These are phyloP conservation scores for Lepidium didymum DNA, from an alignment of 345 rosid genomes.

Conservation along the genomic window DNA sequence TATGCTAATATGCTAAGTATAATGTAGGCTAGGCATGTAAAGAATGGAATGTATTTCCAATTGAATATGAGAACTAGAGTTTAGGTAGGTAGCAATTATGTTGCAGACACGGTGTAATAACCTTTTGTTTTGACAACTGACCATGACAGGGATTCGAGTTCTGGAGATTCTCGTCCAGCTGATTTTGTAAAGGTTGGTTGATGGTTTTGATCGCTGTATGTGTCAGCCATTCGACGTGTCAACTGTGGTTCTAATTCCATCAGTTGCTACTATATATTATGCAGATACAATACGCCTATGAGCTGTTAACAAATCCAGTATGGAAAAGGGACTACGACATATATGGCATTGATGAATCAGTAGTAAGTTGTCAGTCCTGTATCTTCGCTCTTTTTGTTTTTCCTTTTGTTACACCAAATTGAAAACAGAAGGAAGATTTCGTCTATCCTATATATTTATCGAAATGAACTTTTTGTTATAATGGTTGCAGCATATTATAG, in stretches of 20 bases:
- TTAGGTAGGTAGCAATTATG: not conserved
- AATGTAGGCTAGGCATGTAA: not conserved
- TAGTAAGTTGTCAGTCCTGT: slow-evolving; percentile 42
- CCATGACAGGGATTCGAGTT: slow-evolving; percentile 52
- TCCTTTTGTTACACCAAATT: not conserved
- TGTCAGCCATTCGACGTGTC: not conserved
- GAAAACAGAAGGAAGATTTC: not conserved
- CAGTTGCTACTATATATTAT: not conserved
- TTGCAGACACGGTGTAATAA: not conserved
- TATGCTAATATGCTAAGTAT: not conserved
- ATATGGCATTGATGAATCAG: slow-evolving; percentile 71
- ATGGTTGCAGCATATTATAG: slow-evolving; percentile 49
- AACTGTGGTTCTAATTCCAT: not conserved
- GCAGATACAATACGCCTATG: slow-evolving; percentile 82
- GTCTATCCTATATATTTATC: not conserved
- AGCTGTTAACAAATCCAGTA: slow-evolving; percentile 55
- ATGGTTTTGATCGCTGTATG: not conserved
- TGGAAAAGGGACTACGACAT: slow-evolving; percentile 85
- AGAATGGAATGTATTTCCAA: not conserved
- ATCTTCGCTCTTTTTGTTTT: not conserved
- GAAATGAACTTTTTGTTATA: slow-evolving; percentile 5
- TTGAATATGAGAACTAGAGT: slow-evolving; percentile 6
- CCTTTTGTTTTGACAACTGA: not conserved
- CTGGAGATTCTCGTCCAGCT: slow-evolving; percentile 33
- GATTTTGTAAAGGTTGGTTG: slow-evolving; percentile 61